Conservation (phyloP, 495 filamentous ascomycete species). For the Hyaloscypha variabilis region DNA sequence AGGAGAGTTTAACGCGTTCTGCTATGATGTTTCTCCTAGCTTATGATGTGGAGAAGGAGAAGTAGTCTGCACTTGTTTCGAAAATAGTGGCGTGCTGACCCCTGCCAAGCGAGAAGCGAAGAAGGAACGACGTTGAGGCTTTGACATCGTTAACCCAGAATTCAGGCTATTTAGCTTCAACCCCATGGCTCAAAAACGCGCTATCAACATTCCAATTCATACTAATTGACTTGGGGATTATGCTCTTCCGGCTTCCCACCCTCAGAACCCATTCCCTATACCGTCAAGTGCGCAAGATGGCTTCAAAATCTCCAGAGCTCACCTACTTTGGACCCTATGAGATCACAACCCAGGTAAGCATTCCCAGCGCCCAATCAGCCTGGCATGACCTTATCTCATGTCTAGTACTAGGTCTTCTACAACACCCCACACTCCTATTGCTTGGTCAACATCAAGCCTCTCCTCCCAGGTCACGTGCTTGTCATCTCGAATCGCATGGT, state of each 20-base stretch:
- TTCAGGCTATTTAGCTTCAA: too few relatives aligned
- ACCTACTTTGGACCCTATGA: slow-evolving; percentile 67
- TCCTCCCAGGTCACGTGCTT: slow-evolving; percentile 92
- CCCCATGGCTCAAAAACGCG: too few relatives aligned
- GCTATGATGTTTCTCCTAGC: slow-evolving; percentile 8
- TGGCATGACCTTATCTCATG: neutral
- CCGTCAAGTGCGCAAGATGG: slow-evolving; percentile 10
- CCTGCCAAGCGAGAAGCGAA: neutral
- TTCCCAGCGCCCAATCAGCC: neutral
- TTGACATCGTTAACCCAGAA: neutral
- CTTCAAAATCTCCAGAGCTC: slow-evolving; percentile 26
- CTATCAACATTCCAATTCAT: neutral
- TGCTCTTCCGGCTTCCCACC: neutral
- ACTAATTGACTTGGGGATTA: neutral
- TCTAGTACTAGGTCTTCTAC: slow-evolving; percentile 71
- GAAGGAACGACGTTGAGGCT: neutral
- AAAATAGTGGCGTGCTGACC: slow-evolving; percentile 4
- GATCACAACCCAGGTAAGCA: slow-evolving; percentile 60
- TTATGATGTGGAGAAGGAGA: slow-evolving; percentile 5
- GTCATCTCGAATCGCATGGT: slow-evolving; percentile 68
- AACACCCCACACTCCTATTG: slow-evolving; percentile 76
- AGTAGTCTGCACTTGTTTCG: slow-evolving; percentile 1
- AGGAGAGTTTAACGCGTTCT: neutral
- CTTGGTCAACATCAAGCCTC: slow-evolving; percentile 91
- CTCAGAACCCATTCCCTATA: neutral